A percentile compares a stretch with the other conserved stretches of the same genome.
These are phyloP conservation scores for Candida montana DNA, from an alignment of 805 yeast genomes.

Conservation along the genomic window DNA sequence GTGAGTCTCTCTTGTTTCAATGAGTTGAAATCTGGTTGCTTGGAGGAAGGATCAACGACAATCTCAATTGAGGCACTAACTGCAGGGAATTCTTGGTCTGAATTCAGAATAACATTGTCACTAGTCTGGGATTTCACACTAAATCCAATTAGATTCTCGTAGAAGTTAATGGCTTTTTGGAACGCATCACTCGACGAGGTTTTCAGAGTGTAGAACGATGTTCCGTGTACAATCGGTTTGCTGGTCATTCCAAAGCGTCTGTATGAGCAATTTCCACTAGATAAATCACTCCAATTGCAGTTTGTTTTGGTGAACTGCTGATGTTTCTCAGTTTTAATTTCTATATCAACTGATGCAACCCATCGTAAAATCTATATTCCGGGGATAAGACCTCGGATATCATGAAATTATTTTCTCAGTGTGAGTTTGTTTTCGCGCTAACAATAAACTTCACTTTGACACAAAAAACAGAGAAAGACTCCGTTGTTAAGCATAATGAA, in stretches of 20 bases:
- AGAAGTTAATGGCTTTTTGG: conserved; percentile 48
- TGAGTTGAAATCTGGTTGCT: conserved; percentile 24
- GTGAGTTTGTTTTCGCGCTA: too few relatives aligned
- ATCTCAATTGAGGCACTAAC: conserved; percentile 26
- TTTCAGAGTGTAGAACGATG: conserved; percentile 44
- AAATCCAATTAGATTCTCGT: conserved; percentile 41
- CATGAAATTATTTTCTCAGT: too few relatives aligned
- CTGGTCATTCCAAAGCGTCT: conserved; percentile 2
- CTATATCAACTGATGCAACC: too few relatives aligned
- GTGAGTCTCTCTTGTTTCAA: conserved; percentile 25
- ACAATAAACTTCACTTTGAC: too few relatives aligned
- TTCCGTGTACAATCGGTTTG: conserved; percentile 48
- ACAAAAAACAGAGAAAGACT: too few relatives aligned
- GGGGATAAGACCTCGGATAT: too few relatives aligned
- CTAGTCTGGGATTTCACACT: conserved; percentile 21
- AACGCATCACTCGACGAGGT: conserved; percentile 46
- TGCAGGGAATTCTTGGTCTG: conserved; percentile 26
- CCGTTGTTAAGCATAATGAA: too few relatives aligned
- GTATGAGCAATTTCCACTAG: too few relatives aligned
- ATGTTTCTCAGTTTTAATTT: too few relatives aligned
- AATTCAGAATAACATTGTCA: conserved; percentile 24
- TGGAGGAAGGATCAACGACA: conserved; percentile 16
- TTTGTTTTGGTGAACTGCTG: too few relatives aligned
- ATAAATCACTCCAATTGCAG: too few relatives aligned
- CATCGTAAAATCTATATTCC: too few relatives aligned